A percentile compares a stretch with the other conserved stretches of the same genome.
These are phyloP conservation scores for Thelonectria discophora DNA, from an alignment of 2,329 filamentous ascomycete species.

Conservation along the genomic window DNA sequence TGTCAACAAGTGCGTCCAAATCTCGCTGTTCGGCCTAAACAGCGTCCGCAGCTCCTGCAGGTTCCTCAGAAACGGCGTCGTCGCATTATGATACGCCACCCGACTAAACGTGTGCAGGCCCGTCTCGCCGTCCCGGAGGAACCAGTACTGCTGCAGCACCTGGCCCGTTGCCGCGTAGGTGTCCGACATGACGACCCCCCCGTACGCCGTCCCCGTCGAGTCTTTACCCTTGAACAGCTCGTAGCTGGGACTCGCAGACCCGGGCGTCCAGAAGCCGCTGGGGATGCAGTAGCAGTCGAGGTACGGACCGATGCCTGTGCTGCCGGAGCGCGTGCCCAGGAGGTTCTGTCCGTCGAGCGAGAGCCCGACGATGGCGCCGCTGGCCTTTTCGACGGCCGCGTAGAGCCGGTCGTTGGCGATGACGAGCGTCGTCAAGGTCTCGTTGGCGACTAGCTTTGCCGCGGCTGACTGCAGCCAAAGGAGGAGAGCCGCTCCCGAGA, in stretches of 20 bases:
- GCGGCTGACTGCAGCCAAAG: slow-evolving; percentile 34
- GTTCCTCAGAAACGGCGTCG: slow-evolving; percentile 63
- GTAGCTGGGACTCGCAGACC: slow-evolving; percentile 55
- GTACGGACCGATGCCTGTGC: slow-evolving; percentile 62
- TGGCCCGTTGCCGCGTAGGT: slow-evolving; percentile 66
- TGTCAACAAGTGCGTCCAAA: slow-evolving; percentile 71
- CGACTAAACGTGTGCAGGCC: slow-evolving; percentile 69
- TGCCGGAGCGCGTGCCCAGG: slow-evolving; percentile 52
- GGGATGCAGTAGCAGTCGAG: slow-evolving; percentile 72
- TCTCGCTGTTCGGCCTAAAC: slow-evolving; percentile 65
- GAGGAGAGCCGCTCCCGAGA: slow-evolving; percentile 32
- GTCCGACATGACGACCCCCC: slow-evolving; percentile 67
- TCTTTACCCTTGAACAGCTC: slow-evolving; percentile 57
- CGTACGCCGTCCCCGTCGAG: slow-evolving; percentile 61
- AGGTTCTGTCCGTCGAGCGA: slow-evolving; percentile 56
- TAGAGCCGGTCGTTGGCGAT: slow-evolving; percentile 52
- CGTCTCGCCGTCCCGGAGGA: slow-evolving; percentile 68
- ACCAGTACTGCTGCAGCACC: slow-evolving; percentile 71
- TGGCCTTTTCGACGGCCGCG: slow-evolving; percentile 48
- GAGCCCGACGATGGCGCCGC: slow-evolving; percentile 49
- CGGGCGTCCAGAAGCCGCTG: slow-evolving; percentile 67
- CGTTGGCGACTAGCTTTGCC: slow-evolving; percentile 46
- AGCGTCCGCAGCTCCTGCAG: slow-evolving; percentile 69
- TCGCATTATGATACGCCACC: slow-evolving; percentile 67
- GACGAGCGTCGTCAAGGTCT: slow-evolving; percentile 46